Evolutionary conservation across 768 basidiomycete genomes (phyloP).

Genomic region (Aureoboletus auriporus): DNA sequence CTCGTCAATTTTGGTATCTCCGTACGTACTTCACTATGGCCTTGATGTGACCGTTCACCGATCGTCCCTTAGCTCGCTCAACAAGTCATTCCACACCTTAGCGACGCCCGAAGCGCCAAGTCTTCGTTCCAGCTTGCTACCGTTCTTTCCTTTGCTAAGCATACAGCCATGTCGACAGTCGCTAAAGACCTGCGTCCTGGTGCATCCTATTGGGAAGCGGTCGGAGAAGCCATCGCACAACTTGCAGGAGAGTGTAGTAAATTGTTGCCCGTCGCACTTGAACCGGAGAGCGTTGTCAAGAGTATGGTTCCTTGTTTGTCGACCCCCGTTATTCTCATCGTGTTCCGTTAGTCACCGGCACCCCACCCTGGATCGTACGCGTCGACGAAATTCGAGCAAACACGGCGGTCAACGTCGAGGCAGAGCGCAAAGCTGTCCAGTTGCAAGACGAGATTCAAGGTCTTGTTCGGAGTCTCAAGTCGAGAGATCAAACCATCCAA

Average conservation of each 20-base stretch:
- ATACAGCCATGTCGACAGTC: constrained; percentile 68
- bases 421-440: constrained; percentile 81
- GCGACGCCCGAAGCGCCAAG: constrained; percentile 76
- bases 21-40: constrained; percentile 37
- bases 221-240: constrained; percentile 63
- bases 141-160: constrained; percentile 66
- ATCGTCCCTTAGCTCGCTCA: constrained; percentile 69
- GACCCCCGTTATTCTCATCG: neutral
- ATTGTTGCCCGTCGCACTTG: constrained; percentile 67
- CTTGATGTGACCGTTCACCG: neutral
- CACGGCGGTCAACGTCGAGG: constrained; percentile 85
- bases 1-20: constrained; percentile 91
- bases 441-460: constrained; percentile 89
- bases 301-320: constrained; percentile 43
- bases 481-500: constrained; percentile 88
- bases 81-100: constrained; percentile 81
- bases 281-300: constrained; percentile 74
- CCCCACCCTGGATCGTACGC: constrained; percentile 82
- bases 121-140: constrained; percentile 70
- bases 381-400: constrained; percentile 80
- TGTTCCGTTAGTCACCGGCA: constrained; percentile 54
- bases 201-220: constrained; percentile 71
- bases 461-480: constrained; percentile 76
- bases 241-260: constrained; percentile 68
- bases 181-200: constrained; percentile 66